Base-by-base conservation (phyloP, 2,329 filamentous ascomycete species). In the Xylaria sp. region DNA sequence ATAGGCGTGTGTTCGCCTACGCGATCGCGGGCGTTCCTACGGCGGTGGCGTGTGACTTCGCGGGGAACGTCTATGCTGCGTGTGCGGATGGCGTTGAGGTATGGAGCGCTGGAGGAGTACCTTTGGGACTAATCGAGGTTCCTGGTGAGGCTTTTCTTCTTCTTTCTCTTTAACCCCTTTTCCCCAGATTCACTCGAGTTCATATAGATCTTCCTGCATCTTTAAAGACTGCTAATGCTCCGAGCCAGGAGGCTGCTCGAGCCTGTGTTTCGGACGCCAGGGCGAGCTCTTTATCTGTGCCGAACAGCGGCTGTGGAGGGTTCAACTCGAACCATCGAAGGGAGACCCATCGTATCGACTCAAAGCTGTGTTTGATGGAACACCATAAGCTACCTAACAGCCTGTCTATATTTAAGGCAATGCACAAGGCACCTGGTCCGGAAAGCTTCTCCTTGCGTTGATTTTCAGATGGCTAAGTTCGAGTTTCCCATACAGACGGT, bases 1-100 rank as follows among this genome's bases (percentile, higher is more conserved):
- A 83, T 62, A 74, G 74, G 44, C 76, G 79, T 20, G 63, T 83
- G 0, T 85, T 86, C 59, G 76, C 81, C 1, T 78, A 76, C 56
- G 74, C 76, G 0, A 71, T 74, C 29, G 67, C 68, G 0, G 79
- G 79, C 0, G 71, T 77, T 5, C 79, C 82, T 0, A 71, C 62
- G 54, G 72, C 69, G 22, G 71, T 80, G 40, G 66, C 69, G 38
- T 78, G 74, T 48, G 77, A 79, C 56, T 40, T 51, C 1, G 48
- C 62, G 4, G 78, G 77, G 1, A 78, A 79, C 54, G 72, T 82
- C 1, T 81, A 77, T 58, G 70, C 74, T 38, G 77, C 75, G 0
- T 78, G 76, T 51, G 73, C 71, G 2, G 78, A 78, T 51, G 79
- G 79, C 9, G 67, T 82, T n/a, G 76, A 80, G 55, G 71, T 82